Base-by-base conservation (phyloP, 805 yeast species). In the Metschnikowia shivogae region DNA sequence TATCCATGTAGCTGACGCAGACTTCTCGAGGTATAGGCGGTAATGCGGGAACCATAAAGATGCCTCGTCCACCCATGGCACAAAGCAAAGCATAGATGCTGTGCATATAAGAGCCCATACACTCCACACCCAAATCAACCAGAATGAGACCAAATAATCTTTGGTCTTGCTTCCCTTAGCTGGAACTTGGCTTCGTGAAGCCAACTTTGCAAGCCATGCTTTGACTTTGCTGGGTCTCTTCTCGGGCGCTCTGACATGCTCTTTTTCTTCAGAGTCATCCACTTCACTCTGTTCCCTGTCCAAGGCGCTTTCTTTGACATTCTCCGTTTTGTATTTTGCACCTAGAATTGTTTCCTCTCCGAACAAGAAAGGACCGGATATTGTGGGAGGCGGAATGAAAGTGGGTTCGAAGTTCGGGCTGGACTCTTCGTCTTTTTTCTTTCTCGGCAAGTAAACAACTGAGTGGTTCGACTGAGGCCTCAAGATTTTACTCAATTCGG, bases 11-110 rank as follows among this genome's bases (percentile, higher is more conserved):
- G 62, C 56, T 3, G 72, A 57, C 31, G 64, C 62, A 42, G 69
- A 72, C 12, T 61, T 58, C 35, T 50, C 51, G 17, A 73, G 61
- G 38, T 69, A 69, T 19, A 78, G 54, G 19, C 69, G 67, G 22
- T 69, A 57, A 37, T 73, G 78, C 0, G 83, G 78, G 27, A 48
- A 36, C 53, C 49, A 49, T 13, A 51, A 42, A 8, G 55, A 44
- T 2, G 55, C 50, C n/a, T 46, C 31, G 26, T 33, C 38, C 38
- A 49, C 40, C 24, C 36, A 24, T 3, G 55, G 53, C 12, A 44
- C n/a, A 6, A 49, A 42, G 20, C 53, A 49, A 3, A 51, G 14
- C 33, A 47, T 39, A 9, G 48, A 42, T 5, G 46, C 33, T 10
- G 39, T 24, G 13, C 49, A 37, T 4, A 42, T 11, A 12, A 44